These are phyloP conservation scores for Botryotinia calthae DNA, from an alignment of 2,329 filamentous ascomycete genomes.

Conservation along the genomic window DNA sequence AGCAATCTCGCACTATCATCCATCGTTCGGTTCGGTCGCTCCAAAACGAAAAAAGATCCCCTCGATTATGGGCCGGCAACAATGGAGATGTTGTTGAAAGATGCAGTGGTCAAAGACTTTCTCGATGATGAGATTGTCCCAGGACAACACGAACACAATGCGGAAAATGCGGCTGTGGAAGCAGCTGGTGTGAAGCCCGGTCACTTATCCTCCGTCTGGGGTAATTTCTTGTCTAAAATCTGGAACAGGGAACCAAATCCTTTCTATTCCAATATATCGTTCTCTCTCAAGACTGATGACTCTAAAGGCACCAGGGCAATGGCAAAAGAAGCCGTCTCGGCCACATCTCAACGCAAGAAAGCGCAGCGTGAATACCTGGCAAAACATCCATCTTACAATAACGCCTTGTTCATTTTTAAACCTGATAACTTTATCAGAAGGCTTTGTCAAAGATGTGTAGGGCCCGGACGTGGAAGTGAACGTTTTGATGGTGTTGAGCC, in stretches of 20 bases:
- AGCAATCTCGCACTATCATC: slow-evolving; percentile 75
- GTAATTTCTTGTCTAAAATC: slow-evolving; percentile 54
- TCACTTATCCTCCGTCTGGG: slow-evolving; percentile 59
- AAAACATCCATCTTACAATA: slow-evolving; percentile 88
- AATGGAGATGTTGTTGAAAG: slow-evolving; percentile 94
- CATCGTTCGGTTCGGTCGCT: slow-evolving; percentile 62
- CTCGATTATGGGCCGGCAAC: slow-evolving; percentile 88
- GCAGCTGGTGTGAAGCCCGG: slow-evolving; percentile 52
- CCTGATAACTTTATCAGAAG: slow-evolving; percentile 75
- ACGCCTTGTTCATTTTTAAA: slow-evolving; percentile 81
- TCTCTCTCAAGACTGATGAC: slow-evolving; percentile 64
- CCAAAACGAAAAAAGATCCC: slow-evolving; percentile 68
- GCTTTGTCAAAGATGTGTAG: slow-evolving; percentile 85
- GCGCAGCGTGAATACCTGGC: slow-evolving; percentile 88
- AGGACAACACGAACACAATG: slow-evolving; percentile 38
- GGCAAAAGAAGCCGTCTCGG: slow-evolving; percentile 85
- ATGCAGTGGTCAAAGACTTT: slow-evolving; percentile 92
- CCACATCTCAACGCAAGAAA: slow-evolving; percentile 76
- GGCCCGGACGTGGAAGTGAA: slow-evolving; percentile 81
- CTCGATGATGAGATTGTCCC: slow-evolving; percentile 68
- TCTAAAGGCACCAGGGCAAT: slow-evolving; percentile 80
- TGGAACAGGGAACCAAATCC: slow-evolving; percentile 80
- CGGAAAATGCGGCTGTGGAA: slow-evolving; percentile 37
- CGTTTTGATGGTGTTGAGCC: slow-evolving; percentile 88
- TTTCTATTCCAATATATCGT: slow-evolving; percentile 82